phyloP scores from a whole-genome alignment of 2,329 filamentous ascomycete species.

The Fusarium palustre region DNA sequence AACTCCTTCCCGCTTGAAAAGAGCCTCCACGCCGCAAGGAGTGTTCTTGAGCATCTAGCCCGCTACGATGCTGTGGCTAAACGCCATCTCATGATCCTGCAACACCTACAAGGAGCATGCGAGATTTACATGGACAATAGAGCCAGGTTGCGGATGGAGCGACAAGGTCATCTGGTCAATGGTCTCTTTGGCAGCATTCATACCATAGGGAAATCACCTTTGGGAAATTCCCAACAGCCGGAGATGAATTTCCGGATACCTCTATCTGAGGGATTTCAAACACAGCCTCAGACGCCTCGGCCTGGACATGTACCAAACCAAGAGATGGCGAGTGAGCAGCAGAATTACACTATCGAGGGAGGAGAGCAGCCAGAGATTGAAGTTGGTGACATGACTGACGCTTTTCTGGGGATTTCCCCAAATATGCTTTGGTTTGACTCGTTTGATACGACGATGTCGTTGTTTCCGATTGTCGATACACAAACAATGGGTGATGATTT shows the following conservation, averaged over 20 bases:
- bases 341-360: background rate
- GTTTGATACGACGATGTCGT: conserved; percentile 44
- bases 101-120: conserved; percentile 42
- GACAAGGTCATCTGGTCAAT: conserved; percentile 41
- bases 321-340: conserved; percentile 14
- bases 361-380: conserved; percentile 27
- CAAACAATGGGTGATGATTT: conserved; percentile 30
- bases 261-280: background rate
- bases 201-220: conserved; percentile 31
- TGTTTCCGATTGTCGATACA: conserved; percentile 44
- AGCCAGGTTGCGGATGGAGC: conserved; percentile 41
- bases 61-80: conserved; percentile 38
- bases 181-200: conserved; percentile 44
- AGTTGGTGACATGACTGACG: conserved; percentile 26
- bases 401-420: conserved; percentile 42
- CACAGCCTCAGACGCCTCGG: conserved; percentile 6
- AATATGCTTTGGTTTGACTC: conserved; percentile 46
- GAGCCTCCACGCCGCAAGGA: conserved; percentile 40
- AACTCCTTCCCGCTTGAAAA: conserved; percentile 48
- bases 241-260: background rate
- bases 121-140: conserved; percentile 42
- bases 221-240: background rate
- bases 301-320: background rate
- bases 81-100: conserved; percentile 41
- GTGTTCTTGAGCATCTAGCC: conserved; percentile 43